phyloP scores from a whole-genome alignment of 768 basidiomycete species.

The Boletus sp. region DNA sequence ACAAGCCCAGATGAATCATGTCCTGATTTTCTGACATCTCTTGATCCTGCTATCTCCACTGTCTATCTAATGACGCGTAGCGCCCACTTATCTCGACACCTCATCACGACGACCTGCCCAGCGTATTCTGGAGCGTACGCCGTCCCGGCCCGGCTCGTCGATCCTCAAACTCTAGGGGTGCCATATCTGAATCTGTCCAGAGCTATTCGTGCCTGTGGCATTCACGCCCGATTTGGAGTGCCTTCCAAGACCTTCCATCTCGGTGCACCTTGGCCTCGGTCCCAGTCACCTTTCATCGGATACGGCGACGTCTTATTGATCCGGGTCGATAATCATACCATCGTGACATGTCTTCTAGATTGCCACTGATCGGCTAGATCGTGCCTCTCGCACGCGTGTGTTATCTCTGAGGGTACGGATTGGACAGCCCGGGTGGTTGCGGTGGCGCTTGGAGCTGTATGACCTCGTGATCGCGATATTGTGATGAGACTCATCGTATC shows the following conservation, averaged over 20 bases:
- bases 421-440: background rate
- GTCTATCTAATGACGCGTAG: background rate
- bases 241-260: background rate
- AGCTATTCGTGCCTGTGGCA: background rate
- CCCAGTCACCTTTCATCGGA: background rate
- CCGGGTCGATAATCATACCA: background rate
- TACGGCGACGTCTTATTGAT: background rate
- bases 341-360: background rate
- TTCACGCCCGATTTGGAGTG: background rate
- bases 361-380: slow-evolving; percentile 12
- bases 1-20: background rate
- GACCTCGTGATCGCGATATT: background rate
- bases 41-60: background rate
- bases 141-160: background rate
- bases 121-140: background rate
- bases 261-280: background rate
- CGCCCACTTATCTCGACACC: background rate
- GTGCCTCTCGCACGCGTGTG: background rate
- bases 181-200: background rate
- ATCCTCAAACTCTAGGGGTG: background rate
- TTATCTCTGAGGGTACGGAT: background rate
- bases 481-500: background rate
- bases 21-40: background rate
- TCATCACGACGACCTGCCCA: background rate
- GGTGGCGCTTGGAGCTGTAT: background rate